Percentiles rank a stretch among this genome's conserved stretches.
Conservation (phyloP, 2,329 filamentous ascomycete genomes). For the Zasmidium angulare region DNA sequence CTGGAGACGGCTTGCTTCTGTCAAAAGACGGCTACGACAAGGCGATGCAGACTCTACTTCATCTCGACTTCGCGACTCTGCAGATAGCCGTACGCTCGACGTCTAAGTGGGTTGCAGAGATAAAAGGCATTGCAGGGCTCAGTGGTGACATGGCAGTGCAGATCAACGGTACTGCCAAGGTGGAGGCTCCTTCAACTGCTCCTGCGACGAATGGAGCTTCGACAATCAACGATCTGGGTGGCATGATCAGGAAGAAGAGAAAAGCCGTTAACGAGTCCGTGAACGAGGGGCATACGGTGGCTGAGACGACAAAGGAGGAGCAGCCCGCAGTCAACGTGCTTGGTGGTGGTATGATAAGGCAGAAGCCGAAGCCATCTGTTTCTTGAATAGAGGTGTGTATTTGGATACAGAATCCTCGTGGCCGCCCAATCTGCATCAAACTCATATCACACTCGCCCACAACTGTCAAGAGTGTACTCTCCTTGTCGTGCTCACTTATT, state of each 20-base stretch:
- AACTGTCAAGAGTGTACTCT: no score
- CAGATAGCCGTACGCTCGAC: conserved; percentile 66
- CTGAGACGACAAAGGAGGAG: neutral
- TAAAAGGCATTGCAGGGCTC: conserved; percentile 38
- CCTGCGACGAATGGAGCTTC: conserved; percentile 3
- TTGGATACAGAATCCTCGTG: neutral
- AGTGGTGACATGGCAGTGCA: conserved; percentile 21
- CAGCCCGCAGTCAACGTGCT: conserved; percentile 50
- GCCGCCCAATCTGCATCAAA: no score
- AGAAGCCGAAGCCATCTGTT: conserved; percentile 53
- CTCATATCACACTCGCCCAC: no score
- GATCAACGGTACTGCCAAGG: conserved; percentile 20
- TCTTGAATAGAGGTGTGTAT: neutral
- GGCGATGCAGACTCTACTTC: conserved; percentile 60
- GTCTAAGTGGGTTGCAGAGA: conserved; percentile 68
- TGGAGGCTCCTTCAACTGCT: neutral
- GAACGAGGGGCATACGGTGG: conserved; percentile 1
- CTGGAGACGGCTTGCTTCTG: conserved; percentile 24
- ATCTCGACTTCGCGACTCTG: conserved; percentile 69
- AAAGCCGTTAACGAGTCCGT: conserved; percentile 37
- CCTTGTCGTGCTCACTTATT: no score
- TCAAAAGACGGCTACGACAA: conserved; percentile 44
- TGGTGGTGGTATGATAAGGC: conserved; percentile 52
- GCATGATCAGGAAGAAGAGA: conserved; percentile 52
- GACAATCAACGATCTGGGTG: conserved; percentile 32